Evolutionary conservation across 495 filamentous ascomycete species (phyloP), one percentile per base, ranked within the genome.

Genomic region (Daldinia loculata): DNA sequence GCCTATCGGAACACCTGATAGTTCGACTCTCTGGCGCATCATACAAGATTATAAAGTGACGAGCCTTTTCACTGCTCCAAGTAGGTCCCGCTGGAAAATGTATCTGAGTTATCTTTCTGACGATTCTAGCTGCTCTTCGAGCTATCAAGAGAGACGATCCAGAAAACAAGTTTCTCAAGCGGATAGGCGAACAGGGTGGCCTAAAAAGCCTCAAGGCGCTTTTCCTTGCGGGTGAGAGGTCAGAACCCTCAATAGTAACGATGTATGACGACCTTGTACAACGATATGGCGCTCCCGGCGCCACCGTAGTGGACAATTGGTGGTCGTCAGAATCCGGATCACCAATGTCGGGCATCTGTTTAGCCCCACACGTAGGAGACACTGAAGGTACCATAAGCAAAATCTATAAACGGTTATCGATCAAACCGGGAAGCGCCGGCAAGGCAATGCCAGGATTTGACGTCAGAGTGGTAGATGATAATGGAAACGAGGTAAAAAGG

Each of bases 311-410:
- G 56, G 94, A 98, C 77, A 97, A 97, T 75, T 98, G 94, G 94
- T 98, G 94, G 94, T 95, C 92, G 3, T 95, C 92, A 1, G 94
- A 97, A 78, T 93, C 91, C 1, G 94, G 94, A 7, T 93, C 91
- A 4, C 94, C 94, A 6, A 97, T 98, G 66, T 90, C 94, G 0
- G 94, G 92, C 1, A 81, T 97, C 27, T 89, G 92, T 6, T 81
- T 97, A 36, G 81, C 86, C 4, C 86, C 89, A 4, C 80, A 82
- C 50, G 80, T 82, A 2, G 88, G 81, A 0, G 79, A 77, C 55
- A 74, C 83, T 34, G 77, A 82, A 58, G 75, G 74, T 9, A 48
- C 43, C 8, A 66, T 66, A 30, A 14, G 60, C 12, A 74, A 68
- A 51, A 68, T 65, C 34, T 67, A 75, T 56, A 72, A 69, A 12